A percentile compares a stretch with the other conserved stretches of the same genome.
Conservation (phyloP, 2,329 filamentous ascomycete genomes). For the Cladophialophora bantiana region DNA sequence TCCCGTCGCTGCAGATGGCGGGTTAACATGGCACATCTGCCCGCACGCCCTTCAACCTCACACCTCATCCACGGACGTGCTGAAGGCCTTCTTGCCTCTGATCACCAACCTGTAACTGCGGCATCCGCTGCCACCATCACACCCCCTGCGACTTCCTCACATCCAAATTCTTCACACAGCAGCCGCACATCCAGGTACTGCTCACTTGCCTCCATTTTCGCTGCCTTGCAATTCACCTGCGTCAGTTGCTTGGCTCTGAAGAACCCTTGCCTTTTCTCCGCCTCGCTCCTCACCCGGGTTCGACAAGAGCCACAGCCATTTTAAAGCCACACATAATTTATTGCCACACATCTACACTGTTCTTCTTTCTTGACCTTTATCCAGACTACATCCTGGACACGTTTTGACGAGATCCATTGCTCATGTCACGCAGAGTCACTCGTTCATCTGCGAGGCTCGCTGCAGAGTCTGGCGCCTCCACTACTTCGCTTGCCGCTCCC, state of each 20-base stretch:
- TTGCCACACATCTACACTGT: conserved; percentile 18
- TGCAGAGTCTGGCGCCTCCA: conserved; percentile 63
- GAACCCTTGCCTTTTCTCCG: conserved; percentile 25
- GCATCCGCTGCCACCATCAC: conserved; percentile 12
- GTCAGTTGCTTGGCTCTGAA: conserved; percentile 27
- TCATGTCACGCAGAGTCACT: conserved; percentile 97
- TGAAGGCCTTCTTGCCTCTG: conserved; percentile 44
- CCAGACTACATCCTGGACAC: conserved; percentile 24
- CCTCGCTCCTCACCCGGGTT: conserved; percentile 19
- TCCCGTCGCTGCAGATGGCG: conserved; percentile 35
- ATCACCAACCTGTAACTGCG: conserved; percentile 34
- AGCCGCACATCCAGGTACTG: conserved; percentile 32
- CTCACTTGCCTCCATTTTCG: conserved; percentile 27
- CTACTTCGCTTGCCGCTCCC: conserved; percentile 45
- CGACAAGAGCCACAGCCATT: conserved; percentile 7
- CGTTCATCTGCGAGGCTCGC: conserved; percentile 92
- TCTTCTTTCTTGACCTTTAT: conserved; percentile 14
- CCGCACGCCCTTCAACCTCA: conserved; percentile 37
- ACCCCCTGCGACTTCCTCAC: conserved; percentile 38
- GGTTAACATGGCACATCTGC: conserved; percentile 41
- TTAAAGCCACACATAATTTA: conserved; percentile 21
- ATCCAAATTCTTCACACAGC: conserved; percentile 43
- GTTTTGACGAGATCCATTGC: conserved; percentile 56
- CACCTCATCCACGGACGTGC: conserved; percentile 35
- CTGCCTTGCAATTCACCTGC: conserved; percentile 25